phyloP scores from a whole-genome alignment of 352 stramenopile species.

The Pythium dissotocum region DNA sequence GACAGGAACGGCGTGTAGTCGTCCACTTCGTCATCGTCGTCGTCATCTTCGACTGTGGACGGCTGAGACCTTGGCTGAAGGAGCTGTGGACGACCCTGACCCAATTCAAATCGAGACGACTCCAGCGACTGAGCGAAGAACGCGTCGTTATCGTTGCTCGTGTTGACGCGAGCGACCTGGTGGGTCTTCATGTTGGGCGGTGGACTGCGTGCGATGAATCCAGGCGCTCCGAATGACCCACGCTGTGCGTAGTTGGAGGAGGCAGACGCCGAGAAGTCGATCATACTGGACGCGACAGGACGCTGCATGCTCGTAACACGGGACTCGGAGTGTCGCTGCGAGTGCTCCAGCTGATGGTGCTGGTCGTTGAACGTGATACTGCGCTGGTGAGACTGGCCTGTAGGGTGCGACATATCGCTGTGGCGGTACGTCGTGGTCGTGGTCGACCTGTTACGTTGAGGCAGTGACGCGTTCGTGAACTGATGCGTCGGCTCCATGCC shows the following conservation, averaged over 20 bases:
- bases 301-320: constrained; percentile 11
- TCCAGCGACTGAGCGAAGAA: constrained; percentile 19
- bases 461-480: neutral
- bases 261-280: constrained; percentile 13
- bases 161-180: constrained; percentile 24
- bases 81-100: neutral
- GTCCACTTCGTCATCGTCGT: constrained; percentile 14
- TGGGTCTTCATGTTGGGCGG: constrained; percentile 11
- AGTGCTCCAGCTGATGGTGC: neutral
- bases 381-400: constrained; percentile 1
- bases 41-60: constrained; percentile 3
- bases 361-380: constrained; percentile 24
- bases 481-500: constrained; percentile 13
- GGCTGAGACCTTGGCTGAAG: neutral
- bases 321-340: constrained; percentile 20
- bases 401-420: constrained; percentile 12
- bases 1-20: constrained; percentile 1
- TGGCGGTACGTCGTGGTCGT: constrained; percentile 8
- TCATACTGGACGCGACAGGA: constrained; percentile 12
- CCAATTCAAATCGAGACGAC: neutral
- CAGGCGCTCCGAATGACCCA: constrained; percentile 15
- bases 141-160: constrained; percentile 11
- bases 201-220: constrained; percentile 2
- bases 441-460: constrained; percentile 6
- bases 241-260: constrained; percentile 23